Percentiles rank a stretch among this genome's conserved stretches.
phyloP scores from a whole-genome alignment of 306 rosid species.

The Vigna angularis region DNA sequence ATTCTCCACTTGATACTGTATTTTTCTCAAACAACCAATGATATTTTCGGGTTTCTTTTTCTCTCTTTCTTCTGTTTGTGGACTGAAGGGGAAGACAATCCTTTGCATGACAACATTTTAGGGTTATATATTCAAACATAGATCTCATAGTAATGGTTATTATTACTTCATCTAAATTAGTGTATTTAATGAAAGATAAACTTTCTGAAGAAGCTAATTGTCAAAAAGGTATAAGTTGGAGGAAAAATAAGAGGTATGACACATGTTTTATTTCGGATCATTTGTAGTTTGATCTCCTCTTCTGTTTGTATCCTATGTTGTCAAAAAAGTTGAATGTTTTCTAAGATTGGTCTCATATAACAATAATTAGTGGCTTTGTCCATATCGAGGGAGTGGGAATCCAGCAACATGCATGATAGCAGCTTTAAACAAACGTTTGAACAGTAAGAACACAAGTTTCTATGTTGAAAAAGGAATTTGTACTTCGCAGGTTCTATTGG shows the following conservation, averaged over 20 bases:
- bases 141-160: too few relatives aligned
- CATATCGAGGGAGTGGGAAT: conserved; percentile 23
- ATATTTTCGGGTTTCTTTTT: not conserved
- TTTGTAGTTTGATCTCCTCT: conserved; percentile 14
- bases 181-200: too few relatives aligned
- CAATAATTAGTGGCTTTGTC: conserved; percentile 13
- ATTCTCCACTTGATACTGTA: conserved; percentile 8
- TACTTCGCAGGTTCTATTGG: not conserved
- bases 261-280: not conserved
- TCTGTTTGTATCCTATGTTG: not conserved
- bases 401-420: conserved; percentile 9
- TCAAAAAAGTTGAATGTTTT: conserved; percentile 28
- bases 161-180: too few relatives aligned
- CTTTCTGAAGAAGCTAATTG: too few relatives aligned
- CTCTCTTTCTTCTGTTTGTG: not conserved
- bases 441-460: not conserved
- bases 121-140: too few relatives aligned
- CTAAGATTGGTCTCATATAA: conserved; percentile 3
- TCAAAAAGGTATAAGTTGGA: not conserved
- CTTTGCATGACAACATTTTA: too few relatives aligned
- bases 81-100: too few relatives aligned
- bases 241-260: not conserved
- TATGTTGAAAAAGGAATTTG: not conserved
- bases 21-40: not conserved
- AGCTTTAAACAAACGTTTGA: conserved; percentile 14